A percentile compares a stretch with the other conserved stretches of the same genome.
Conservation (phyloP, 352 stramenopile species). For the Phytophthora pluvialis region DNA sequence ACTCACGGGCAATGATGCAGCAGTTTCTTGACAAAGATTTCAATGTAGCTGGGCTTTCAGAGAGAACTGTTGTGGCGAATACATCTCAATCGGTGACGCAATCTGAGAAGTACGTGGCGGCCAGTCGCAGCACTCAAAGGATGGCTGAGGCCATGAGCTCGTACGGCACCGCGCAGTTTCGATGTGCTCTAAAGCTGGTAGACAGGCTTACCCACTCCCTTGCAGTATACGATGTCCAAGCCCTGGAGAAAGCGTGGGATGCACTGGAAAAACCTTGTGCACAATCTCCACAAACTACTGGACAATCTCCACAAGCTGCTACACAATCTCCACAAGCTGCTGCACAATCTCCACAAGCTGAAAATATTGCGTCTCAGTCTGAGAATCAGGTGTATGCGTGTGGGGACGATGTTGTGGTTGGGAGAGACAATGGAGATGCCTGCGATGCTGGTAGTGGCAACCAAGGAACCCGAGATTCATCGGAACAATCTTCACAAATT, state of each 20-base stretch:
- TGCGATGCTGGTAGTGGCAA: too few relatives aligned
- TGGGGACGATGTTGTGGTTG: too few relatives aligned
- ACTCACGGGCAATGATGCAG: conserved; percentile 4
- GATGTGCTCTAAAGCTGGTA: neutral
- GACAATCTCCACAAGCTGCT: neutral
- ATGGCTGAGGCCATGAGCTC: neutral
- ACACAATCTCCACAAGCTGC: too few relatives aligned
- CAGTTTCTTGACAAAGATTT: neutral
- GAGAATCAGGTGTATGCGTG: too few relatives aligned
- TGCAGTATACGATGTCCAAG: neutral
- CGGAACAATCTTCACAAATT: too few relatives aligned
- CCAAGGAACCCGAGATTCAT: too few relatives aligned
- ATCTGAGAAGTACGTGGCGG: neutral
- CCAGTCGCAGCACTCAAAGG: neutral
- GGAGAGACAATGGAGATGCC: too few relatives aligned
- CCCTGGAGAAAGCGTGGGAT: neutral
- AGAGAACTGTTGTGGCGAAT: neutral
- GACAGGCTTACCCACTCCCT: neutral
- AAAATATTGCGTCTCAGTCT: too few relatives aligned
- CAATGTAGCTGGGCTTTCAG: neutral
- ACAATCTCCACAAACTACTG: neutral
- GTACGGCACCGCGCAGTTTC: neutral
- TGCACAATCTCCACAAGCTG: neutral
- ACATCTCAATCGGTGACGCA: neutral
- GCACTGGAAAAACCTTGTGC: neutral